Evolutionary conservation across 1,284 basidiomycete species (phyloP), one percentile per base, ranked within the genome.

Genomic region (Macrocybe sp.): DNA sequence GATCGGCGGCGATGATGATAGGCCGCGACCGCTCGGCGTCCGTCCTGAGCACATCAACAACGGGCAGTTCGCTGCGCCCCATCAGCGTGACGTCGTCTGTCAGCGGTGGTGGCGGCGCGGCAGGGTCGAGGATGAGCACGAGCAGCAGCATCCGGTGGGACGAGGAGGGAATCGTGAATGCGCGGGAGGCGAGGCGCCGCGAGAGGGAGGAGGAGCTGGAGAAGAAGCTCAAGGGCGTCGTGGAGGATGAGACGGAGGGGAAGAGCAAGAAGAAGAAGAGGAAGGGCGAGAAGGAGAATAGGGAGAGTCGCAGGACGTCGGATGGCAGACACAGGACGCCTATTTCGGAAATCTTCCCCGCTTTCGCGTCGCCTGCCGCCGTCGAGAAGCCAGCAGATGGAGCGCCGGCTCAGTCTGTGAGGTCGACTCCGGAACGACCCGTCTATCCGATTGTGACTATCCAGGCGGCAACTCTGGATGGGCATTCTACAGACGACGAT

Each of bases 61-160:
- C 11, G 11, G 2, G 65, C 62, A 0, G 81, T 5, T 83, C 81
- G 6, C 61, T 85, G 28, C 69, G 82, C 0, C 83, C 83, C 1
- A 54, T 74, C 38, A 85, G 81, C 0, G 70, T 73, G 0, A 68
- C 73, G 0, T 84, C 81, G 0, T 72, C 70, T 10, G 59, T 61
- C 28, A 52, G 44, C 14, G 41, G 30, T 9, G 10, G 41, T 11
- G 41, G 30, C 8, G 41, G 41, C 30, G 10, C 34, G 22, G 41
- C 31, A 32, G 51, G 48, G 4, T 81, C 77, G 4, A 64, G 76
- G 11, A 50, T 57, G 6, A 78, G 75, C 3, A 75, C 75, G 1
- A 72, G 71, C n/a, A 74, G 72, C 51, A 73, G 68, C 36, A 74
- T 87, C 5, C 65, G 70, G 41, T 87, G 85, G 85, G 82, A 85